Evolutionary conservation across 164 flowering plant genomes (phyloP), one percentile per base, ranked within the genome.

Genomic region (Annona cherimola): DNA sequence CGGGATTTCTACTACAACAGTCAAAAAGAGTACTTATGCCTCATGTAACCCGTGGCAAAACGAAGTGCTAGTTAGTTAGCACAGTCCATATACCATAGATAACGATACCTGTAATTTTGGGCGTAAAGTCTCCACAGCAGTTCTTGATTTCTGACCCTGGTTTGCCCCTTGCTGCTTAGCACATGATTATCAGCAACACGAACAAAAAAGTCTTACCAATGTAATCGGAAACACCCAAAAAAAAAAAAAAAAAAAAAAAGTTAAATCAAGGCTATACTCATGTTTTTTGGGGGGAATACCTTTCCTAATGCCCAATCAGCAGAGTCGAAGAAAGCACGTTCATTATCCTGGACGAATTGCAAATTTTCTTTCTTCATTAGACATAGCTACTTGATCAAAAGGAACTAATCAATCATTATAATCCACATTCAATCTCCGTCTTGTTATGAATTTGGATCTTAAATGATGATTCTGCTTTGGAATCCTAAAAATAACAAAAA

Each of bases 301-400:
- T 93, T 93, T 71, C 83, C 84, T 62, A 93, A 75, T 64, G 93
- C 98, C 98, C 98, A 93, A 72, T 93, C 98, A 0, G 96, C 98
- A 3, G 96, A 89, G 79, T 90, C 96, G 67, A 90, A 90, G 68
- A 87, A 90, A 35, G 92, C 95, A 5, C 72, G 71, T 60, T 74
- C 76, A 35, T 74, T 61, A 26, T 74, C 72, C 76, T 74, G 76
- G 16, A 63, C 16, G 1, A 0, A 20, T 35, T 5, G 5, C 43
- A 65, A 35, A 6, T 2, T 3, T 0, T 61, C 4, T 26, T 26
- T 26, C 35, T 26, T 26, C 35, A 26, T 26, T 26, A 26, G 35
- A 26, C 35, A 0, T 55, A 55, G 60, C 18, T 55, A 3, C 60
- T 55, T 55, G 18, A 12, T 4, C 35, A 26, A 26, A 26, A 26